Base-by-base conservation (phyloP, 2,329 filamentous ascomycete genomes). In the Madurella fahalii region DNA sequence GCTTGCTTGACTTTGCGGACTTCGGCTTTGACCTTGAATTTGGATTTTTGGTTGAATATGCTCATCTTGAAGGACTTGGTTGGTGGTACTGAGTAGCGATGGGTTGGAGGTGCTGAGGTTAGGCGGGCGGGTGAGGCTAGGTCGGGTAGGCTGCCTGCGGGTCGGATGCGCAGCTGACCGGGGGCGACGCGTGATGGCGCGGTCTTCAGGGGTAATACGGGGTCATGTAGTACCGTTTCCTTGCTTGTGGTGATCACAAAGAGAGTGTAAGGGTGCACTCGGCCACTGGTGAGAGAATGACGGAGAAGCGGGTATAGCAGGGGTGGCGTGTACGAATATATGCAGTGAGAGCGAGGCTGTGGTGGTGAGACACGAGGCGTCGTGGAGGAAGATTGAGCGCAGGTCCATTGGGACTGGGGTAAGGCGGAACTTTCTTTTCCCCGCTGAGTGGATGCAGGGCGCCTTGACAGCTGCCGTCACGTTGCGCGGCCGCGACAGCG, bases 1-100 rank as follows among this genome's bases (percentile, higher is more conserved):
- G 73, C 69, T 45, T 63, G 57, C 40, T 58, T 58, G 37, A 65
- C 58, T 18, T 58, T 58, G 52, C 58, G 60, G 54, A 81, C 77
- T 60, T 76, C 77, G 65, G 82, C 77, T 63, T 79, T 76, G 60
- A 74, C 69, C 68, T 80, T 80, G 69, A 79, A 75, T 65, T 79
- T 81, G 58, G 71, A 67, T 55, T 74, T 74, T 55, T 72, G 67
- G 59, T 69, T 69, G 55, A 75, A 70, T 56, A 75, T 72, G 45
- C 70, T 71, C 73, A 75, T 75, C 34, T 50, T 57, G 20, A 17
- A 72, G 73, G 56, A 67, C 68, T 58, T n/a, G n/a, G n/a, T 75
- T 75, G 50, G 16, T 9, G 25, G 43, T 4, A 15, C 43, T 15
- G 11, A n/a, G 4, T 12, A 17, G 17, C 2, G 42, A 9, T 30